A percentile compares a stretch with the other conserved stretches of the same genome.
Conservation (phyloP, 1,284 basidiomycete species). For the Apiotrichum akiyoshidainum region DNA sequence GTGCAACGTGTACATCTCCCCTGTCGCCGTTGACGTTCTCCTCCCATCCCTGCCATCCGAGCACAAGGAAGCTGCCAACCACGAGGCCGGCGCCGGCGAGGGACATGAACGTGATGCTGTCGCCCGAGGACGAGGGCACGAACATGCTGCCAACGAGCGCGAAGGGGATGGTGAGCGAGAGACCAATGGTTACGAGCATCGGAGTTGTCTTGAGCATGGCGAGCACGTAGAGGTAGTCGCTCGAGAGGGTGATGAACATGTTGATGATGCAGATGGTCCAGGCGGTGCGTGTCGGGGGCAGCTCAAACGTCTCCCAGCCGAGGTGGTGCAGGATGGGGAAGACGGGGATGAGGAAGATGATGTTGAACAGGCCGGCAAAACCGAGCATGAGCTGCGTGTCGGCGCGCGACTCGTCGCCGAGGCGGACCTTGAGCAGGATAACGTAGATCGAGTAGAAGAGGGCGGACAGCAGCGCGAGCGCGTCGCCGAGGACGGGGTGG, state of each 20-base stretch:
- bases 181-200: constrained; percentile 77
- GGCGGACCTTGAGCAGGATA: constrained; percentile 81
- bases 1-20: not conserved
- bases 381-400: constrained; percentile 94
- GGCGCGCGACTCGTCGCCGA: constrained; percentile 76
- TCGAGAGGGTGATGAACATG: constrained; percentile 79
- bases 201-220: constrained; percentile 98
- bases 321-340: constrained; percentile 74
- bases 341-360: constrained; percentile 74
- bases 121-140: constrained; percentile 33
- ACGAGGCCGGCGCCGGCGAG: constrained; percentile 60
- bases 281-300: constrained; percentile 63
- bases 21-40: constrained; percentile 14
- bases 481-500: constrained; percentile 64
- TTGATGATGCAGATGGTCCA: constrained; percentile 72
- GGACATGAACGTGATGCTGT: constrained; percentile 57
- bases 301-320: constrained; percentile 70
- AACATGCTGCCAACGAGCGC: constrained; percentile 47
- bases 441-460: constrained; percentile 89
- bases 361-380: constrained; percentile 87
- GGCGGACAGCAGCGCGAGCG: constrained; percentile 74
- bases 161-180: constrained; percentile 82
- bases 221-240: constrained; percentile 78
- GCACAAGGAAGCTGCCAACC: constrained; percentile 55
- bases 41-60: constrained; percentile 47